phyloP scores from a whole-genome alignment of 306 rosid species.

The Vachellia collinsii region DNA sequence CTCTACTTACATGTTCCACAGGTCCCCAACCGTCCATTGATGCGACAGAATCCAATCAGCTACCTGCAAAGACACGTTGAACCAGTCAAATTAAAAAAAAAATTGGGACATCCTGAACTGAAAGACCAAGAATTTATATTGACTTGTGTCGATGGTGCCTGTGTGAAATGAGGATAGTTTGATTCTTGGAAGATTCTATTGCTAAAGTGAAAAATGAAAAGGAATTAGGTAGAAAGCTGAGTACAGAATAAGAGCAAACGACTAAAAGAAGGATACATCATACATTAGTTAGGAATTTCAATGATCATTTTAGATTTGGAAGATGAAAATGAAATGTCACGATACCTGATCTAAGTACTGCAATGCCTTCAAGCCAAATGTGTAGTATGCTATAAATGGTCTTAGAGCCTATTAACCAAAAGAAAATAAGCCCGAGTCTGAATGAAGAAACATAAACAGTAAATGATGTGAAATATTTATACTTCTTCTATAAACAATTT shows the following conservation, averaged over 20 bases:
- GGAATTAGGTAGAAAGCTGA: constrained; percentile 24
- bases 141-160: constrained; percentile 9
- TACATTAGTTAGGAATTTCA: constrained; percentile 8
- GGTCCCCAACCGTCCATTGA: constrained; percentile 89
- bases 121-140: background rate
- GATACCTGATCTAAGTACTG: constrained; percentile 70
- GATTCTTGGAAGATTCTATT: background rate
- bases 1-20: constrained; percentile 76
- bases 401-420: constrained; percentile 61
- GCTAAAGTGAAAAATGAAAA: background rate
- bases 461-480: background rate
- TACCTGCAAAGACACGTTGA: constrained; percentile 54
- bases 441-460: constrained; percentile 12
- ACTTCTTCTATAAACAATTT: background rate
- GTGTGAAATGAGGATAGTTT: constrained; percentile 18
- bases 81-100: background rate
- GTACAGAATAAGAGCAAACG: constrained; percentile 22
- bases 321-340: constrained; percentile 15
- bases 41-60: constrained; percentile 67
- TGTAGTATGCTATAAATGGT: constrained; percentile 77
- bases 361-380: constrained; percentile 60
- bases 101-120: background rate
- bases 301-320: constrained; percentile 7
- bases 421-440: constrained; percentile 6
- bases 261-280: constrained; percentile 2